These are phyloP conservation scores for Carex sylvatica DNA, from an alignment of 202 grass and related monocot genomes.

Conservation along the genomic window DNA sequence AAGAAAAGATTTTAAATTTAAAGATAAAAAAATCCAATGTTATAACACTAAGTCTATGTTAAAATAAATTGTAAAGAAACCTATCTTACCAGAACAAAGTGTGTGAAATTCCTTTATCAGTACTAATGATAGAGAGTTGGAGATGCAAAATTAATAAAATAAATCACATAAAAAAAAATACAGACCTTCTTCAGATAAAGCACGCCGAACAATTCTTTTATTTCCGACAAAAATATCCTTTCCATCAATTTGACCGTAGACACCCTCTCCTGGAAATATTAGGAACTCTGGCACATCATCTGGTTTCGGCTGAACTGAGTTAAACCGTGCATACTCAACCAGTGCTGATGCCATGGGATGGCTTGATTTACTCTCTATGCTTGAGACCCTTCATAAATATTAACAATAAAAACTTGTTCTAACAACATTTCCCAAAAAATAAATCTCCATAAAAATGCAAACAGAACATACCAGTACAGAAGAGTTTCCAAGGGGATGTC, in stretches of 20 bases:
- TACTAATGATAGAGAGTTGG: neutral
- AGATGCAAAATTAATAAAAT: neutral
- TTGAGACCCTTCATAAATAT: constrained; percentile 54
- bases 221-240: constrained; percentile 60
- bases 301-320: constrained; percentile 51
- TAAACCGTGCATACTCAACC: constrained; percentile 45
- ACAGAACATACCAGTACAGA: constrained; percentile 61
- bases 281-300: constrained; percentile 49
- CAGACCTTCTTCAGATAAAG: constrained; percentile 37
- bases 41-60: neutral
- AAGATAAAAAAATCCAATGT: neutral
- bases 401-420: neutral
- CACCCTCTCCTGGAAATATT: constrained; percentile 61
- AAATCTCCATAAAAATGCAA: neutral
- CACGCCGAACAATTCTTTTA: constrained; percentile 42
- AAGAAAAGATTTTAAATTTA: neutral
- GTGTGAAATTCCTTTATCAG: neutral
- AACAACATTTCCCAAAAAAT: neutral
- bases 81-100: neutral
- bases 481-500: constrained; percentile 35
- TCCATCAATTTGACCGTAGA: constrained; percentile 60
- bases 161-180: neutral
- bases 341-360: constrained; percentile 88
- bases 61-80: too few species aligned
- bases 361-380: constrained; percentile 88